Evolutionary conservation across 805 yeast species (phyloP), one percentile per base, ranked within the genome.

Genomic region (Limtongozyma cylindracea): DNA sequence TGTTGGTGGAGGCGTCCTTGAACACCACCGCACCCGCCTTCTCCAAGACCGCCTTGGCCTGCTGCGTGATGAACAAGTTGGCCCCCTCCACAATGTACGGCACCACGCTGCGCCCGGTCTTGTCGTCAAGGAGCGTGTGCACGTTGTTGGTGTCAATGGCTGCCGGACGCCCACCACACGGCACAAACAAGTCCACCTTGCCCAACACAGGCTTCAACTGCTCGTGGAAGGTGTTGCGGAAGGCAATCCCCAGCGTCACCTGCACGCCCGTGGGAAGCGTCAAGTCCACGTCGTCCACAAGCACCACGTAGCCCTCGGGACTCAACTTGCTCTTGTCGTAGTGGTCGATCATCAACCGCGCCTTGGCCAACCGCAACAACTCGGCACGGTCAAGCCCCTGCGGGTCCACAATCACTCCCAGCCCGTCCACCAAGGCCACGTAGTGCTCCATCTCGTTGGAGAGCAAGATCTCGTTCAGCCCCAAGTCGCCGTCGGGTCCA

Each of bases 101-200:
- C 34, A 88, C 59, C 31, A 62, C 52, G 11, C 74, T 45, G 45
- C 71, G 69, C 26, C 88, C 91, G 15, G 82, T 68, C 35, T 65
- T 65, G 19, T 53, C 55, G 43, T 73, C 77, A 32, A 88, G 62
- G 35, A 78, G 62, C 24, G 49, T 49, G 29, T 54, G 50, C 27
- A 82, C 88, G 37, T 74, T 88, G 44, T 66, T 70, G 30, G 82
- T 65, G 44, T 82, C 91, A 43, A 84, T 68, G 11, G 96, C 91
- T 34, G 76, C 84, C 27, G 98, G 98, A 49, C 98, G 72, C 34
- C 98, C 98, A 46, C 98, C 98, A 49, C 98, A 84, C 26, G 98
- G 98, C 19, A 82, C 95, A 48, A 88, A 82, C 39, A 84, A 52
- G 35, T 78, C 80, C 28, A 80, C 56, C n/a, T 21, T 20, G 19